A percentile compares a stretch with the other conserved stretches of the same genome.
Conservation (phyloP, 495 filamentous ascomycete genomes). For the Trichoderma reesei region DNA sequence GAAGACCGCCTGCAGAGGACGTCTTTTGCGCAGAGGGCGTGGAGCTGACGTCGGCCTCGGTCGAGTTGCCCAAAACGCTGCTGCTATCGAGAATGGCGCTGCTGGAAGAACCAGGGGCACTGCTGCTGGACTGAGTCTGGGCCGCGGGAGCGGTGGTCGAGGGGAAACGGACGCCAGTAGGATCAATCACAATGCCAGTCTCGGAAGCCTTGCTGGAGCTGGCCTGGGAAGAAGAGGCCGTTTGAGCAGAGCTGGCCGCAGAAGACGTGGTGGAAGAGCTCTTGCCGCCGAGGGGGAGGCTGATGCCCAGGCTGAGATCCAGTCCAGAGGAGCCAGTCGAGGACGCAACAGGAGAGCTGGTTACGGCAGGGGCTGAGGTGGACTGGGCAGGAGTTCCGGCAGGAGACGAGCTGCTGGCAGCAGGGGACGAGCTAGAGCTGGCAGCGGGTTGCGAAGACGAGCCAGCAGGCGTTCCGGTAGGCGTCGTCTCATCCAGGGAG, state of each 20-base stretch:
- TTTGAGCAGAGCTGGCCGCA: not conserved
- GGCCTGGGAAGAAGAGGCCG: not conserved
- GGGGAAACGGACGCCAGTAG: slow-evolving; percentile 1
- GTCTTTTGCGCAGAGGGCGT: not conserved
- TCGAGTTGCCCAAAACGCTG: not conserved
- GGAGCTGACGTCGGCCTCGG: not conserved
- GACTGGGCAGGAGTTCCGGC: not conserved
- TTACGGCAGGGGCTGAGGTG: not conserved
- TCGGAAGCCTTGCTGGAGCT: not conserved
- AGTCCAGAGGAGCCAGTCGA: not conserved
- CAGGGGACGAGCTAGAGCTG: not conserved
- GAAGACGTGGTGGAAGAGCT: not conserved
- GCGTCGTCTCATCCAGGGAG: too few relatives aligned
- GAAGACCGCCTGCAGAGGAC: not conserved
- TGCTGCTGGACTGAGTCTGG: not conserved
- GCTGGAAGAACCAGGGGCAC: not conserved
- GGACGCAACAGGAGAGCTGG: not conserved
- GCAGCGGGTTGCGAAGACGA: not conserved
- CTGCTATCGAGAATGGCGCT: not conserved
- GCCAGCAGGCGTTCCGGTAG: not conserved
- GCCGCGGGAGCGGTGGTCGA: not conserved
- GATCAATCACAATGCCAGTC: not conserved
- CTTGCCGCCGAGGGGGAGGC: not conserved
- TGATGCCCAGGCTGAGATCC: not conserved
- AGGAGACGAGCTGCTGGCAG: not conserved